Evolutionary conservation across 768 basidiomycete genomes (phyloP).

Genomic region (Myochromella boudieri): DNA sequence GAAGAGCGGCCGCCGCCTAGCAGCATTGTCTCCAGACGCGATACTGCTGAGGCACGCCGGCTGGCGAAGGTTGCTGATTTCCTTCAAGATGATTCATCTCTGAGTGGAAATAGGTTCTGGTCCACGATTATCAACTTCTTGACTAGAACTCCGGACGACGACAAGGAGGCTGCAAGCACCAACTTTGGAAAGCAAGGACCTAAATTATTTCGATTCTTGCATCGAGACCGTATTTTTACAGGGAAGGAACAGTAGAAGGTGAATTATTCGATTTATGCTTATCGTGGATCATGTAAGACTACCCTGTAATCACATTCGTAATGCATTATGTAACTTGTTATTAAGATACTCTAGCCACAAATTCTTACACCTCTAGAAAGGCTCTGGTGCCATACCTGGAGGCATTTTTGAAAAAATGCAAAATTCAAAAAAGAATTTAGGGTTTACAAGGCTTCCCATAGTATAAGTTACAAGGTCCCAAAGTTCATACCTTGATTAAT

Average conservation of each 20-base stretch:
- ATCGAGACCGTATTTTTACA: conserved; percentile 8
- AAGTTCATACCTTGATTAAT: too few species aligned
- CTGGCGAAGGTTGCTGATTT: conserved; percentile 76
- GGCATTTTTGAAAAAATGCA: too few species aligned
- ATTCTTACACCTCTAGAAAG: too few species aligned
- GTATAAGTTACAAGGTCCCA: too few species aligned
- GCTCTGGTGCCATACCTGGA: too few species aligned
- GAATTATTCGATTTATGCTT: not conserved
- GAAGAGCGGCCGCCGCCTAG: conserved; percentile 87
- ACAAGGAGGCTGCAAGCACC: conserved; percentile 11
- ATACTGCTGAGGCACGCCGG: conserved; percentile 76
- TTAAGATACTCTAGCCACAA: too few species aligned
- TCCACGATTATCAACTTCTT: conserved; percentile 62
- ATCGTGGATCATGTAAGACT: not conserved
- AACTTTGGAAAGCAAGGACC: conserved; percentile 5
- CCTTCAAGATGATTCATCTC: conserved; percentile 51
- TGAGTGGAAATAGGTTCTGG: conserved; percentile 78
- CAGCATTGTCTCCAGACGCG: conserved; percentile 87
- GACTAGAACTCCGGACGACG: conserved; percentile 49
- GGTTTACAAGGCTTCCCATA: too few species aligned
- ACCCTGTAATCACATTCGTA: not conserved
- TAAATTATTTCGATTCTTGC: conserved; percentile 8
- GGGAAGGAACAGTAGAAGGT: not conserved
- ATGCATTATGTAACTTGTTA: not conserved
- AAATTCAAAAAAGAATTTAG: too few species aligned